Base-by-base conservation (phyloP, 768 basidiomycete species). In the Tulasnella sp. region DNA sequence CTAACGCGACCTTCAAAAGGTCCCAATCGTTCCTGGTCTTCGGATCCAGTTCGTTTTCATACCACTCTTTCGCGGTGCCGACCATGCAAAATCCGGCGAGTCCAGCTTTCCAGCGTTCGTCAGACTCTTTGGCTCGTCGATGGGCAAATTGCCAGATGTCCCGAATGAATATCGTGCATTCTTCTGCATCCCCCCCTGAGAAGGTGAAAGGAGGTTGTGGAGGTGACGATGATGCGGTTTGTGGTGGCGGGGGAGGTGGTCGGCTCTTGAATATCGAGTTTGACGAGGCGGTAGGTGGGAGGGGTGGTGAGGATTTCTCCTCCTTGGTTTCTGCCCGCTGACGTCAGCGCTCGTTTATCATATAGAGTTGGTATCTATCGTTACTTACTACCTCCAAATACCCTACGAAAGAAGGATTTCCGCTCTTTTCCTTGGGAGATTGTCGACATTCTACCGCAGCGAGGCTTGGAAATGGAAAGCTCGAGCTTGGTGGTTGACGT, bases 401-500 rank as follows among this genome's bases (percentile, higher is more conserved):
- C 62, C 62, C 16, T 68, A 34, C 62, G 62, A 34, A 68, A 68
- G 62, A 68, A 68, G 27, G 62, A 68, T 19, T 68, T 68, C 12
- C 62, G 62, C 36, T 68, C 62, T 68, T 68, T 68, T 27, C 62
- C 62, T 68, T 68, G 62, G 31, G 62, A 68, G 24, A 68, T 68
- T 21, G 52, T 52, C 5, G 24, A 16, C 62, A 18, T 68, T 68
- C 62, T 68, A 31, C 62, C 62, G 62, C 62, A 68, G 62, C 34
- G 14, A 14, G 31, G 34, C 52, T 52, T 68, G 62, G 62, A 34
- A 31, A 68, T 52, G n/a, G 52, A 68, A 36, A 6, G 31, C 27
- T 68, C 62, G 16, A 31, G 14, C 14, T 34, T 68, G 62, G 62
- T 68, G 62, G 62, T 68, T 68, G 62, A 68, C 27, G 31, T 68